Conservation (phyloP, 2,329 filamentous ascomycete species). For the Sclerotinia borealis region DNA sequence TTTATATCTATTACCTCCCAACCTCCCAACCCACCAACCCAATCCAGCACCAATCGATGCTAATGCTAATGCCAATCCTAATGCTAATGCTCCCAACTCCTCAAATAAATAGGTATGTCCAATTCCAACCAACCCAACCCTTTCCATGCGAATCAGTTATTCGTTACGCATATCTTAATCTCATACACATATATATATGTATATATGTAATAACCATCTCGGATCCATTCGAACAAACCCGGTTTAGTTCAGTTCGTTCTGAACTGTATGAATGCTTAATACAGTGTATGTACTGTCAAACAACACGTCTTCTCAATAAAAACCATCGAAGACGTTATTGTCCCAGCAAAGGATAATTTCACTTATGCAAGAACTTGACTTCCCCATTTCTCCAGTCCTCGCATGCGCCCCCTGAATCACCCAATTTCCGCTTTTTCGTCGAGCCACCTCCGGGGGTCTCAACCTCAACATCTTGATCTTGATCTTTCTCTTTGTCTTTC, state of each 20-base stretch:
- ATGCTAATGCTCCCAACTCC: not conserved
- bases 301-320: not conserved
- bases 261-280: not conserved
- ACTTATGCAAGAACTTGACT: not conserved
- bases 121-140: not conserved
- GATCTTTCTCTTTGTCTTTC: not conserved
- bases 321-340: not conserved
- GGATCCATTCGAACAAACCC: not conserved
- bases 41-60: not conserved
- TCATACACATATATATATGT: too few species aligned
- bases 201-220: not conserved
- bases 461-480: not conserved
- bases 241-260: not conserved
- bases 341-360: not conserved
- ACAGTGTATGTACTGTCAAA: not conserved
- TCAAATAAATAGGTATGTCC: not conserved
- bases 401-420: not conserved
- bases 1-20: not conserved
- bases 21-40: not conserved
- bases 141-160: not conserved
- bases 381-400: not conserved
- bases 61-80: not conserved
- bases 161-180: not conserved
- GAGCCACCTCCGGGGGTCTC: not conserved
- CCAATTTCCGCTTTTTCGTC: constrained; percentile 2